A percentile compares a stretch with the other conserved stretches of the same genome.
Conservation (phyloP, 2,329 filamentous ascomycete genomes). For the Daldinia eschscholtzii region DNA sequence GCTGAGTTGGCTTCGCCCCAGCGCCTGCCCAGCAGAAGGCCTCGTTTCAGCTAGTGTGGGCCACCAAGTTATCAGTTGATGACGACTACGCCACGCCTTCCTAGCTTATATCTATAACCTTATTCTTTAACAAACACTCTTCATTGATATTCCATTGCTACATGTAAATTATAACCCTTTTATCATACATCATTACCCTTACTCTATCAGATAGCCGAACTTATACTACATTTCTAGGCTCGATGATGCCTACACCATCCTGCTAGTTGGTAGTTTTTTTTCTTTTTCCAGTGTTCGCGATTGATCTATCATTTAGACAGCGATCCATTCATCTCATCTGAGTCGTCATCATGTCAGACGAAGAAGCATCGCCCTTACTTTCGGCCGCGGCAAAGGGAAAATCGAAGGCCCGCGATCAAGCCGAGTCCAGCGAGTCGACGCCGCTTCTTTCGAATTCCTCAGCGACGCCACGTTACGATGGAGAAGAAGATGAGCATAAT, state of each 20-base stretch:
- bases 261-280: conserved; percentile 15
- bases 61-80: conserved; percentile 35
- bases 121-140: conserved; percentile 5
- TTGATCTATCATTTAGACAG: conserved; percentile 16
- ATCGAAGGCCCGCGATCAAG: conserved; percentile 39
- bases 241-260: conserved; percentile 27
- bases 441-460: conserved; percentile 62
- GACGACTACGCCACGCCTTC: conserved; percentile 26
- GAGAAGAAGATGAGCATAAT: conserved; percentile 53
- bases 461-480: conserved; percentile 57
- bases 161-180: background rate
- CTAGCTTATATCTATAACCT: conserved; percentile 16
- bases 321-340: conserved; percentile 10
- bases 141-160: conserved; percentile 10
- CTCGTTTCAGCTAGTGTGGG: conserved; percentile 35
- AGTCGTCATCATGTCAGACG: conserved; percentile 56
- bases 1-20: conserved; percentile 33
- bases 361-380: conserved; percentile 62
- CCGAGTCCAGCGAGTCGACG: conserved; percentile 60
- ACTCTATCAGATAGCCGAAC: background rate
- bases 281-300: conserved; percentile 23
- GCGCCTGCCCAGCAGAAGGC: conserved; percentile 16
- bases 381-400: conserved; percentile 52
- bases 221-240: conserved; percentile 4
- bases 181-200: conserved; percentile 6